Base-by-base conservation (phyloP, 768 basidiomycete species). In the Lactarius psammicola region DNA sequence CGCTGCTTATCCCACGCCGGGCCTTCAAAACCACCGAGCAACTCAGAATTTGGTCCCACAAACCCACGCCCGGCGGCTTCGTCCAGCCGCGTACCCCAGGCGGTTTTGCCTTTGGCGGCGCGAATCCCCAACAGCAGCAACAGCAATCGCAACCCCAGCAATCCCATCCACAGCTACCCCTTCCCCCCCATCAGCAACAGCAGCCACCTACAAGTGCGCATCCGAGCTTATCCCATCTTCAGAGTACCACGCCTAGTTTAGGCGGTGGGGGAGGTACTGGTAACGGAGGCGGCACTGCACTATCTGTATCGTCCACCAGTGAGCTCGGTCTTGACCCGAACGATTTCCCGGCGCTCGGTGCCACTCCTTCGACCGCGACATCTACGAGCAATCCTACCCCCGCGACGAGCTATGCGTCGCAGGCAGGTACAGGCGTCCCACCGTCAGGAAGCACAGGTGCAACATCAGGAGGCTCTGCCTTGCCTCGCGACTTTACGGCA, bases 291-390 rank as follows among this genome's bases (percentile, higher is more conserved):
- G 79, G 81, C 51, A 81, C 77, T 63, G 82, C 86, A 42, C 84
- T 86, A 56, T 85, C 85, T 56, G 82, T 80, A 67, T 86, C 85
- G 59, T 88, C 88, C 31, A 79, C 84, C 38, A 87, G 83, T 75
- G 91, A 92, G 73, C 86, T 90, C 65, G 88, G 87, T 23, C 84
- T 92, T 44, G 92, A 93, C 79, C 90, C 86, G 36, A 92, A 90
- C 72, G 92, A 92, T 76, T 92, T 93, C 71, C 92, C 92, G n/a
- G 91, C 90, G 17, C 84, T 94, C 23, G 92, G 92, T 36, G 80
- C 83, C 46, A 86, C 87, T 51, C 81, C 83, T 17, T 82, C 80
- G 40, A 74, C 69, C 78, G 69, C 78, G 62, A 66, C 77, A 26
- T 65, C 76, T 20, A 77, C 71, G 36, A 78, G 75, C 40, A 76